Evolutionary conservation across 192 early-diverging fungal species (phyloP).

Genomic region (Pilobolus umbonatus): DNA sequence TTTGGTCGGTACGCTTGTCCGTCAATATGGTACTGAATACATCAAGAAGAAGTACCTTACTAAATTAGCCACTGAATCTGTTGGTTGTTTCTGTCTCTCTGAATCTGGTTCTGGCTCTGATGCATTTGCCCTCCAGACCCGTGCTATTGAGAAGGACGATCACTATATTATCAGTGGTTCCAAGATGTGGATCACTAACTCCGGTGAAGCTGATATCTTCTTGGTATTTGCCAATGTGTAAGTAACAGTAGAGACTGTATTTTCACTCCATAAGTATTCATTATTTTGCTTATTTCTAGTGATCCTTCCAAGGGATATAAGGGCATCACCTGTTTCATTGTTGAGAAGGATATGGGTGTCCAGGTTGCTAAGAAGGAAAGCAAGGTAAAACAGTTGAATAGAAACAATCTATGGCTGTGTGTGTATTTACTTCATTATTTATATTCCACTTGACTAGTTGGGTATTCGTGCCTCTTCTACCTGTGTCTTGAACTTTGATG

Average conservation of each 20-base stretch:
- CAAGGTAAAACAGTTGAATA: too few relatives aligned
- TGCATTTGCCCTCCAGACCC: slow-evolving; percentile 58
- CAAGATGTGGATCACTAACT: slow-evolving; percentile 97
- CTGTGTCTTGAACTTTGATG: slow-evolving; percentile 91
- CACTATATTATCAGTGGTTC: slow-evolving; percentile 84
- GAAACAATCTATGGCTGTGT: too few relatives aligned
- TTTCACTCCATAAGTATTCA: too few relatives aligned
- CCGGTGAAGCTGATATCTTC: slow-evolving; percentile 92
- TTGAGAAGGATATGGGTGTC: slow-evolving; percentile 58
- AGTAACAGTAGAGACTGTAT: not conserved
- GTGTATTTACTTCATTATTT: slow-evolving; percentile 92
- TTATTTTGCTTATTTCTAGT: slow-evolving; percentile 55
- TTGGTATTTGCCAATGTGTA: slow-evolving; percentile 95
- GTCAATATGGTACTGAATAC: slow-evolving; percentile 69
- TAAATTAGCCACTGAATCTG: slow-evolving; percentile 70
- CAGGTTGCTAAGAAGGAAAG: slow-evolving; percentile 89
- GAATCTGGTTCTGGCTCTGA: slow-evolving; percentile 87
- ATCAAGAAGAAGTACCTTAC: slow-evolving; percentile 84
- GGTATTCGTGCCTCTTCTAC: slow-evolving; percentile 97
- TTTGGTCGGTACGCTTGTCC: slow-evolving; percentile 89
- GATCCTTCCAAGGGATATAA: slow-evolving; percentile 91
- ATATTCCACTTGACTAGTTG: slow-evolving; percentile 57
- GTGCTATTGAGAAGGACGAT: slow-evolving; percentile 81
- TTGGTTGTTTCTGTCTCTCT: slow-evolving; percentile 94
- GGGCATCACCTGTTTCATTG: slow-evolving; percentile 96